Percentiles rank a stretch among this genome's conserved stretches.
Conservation (phyloP, 192 early-diverging fungal genomes). For the Backusella parvicylindrica region DNA sequence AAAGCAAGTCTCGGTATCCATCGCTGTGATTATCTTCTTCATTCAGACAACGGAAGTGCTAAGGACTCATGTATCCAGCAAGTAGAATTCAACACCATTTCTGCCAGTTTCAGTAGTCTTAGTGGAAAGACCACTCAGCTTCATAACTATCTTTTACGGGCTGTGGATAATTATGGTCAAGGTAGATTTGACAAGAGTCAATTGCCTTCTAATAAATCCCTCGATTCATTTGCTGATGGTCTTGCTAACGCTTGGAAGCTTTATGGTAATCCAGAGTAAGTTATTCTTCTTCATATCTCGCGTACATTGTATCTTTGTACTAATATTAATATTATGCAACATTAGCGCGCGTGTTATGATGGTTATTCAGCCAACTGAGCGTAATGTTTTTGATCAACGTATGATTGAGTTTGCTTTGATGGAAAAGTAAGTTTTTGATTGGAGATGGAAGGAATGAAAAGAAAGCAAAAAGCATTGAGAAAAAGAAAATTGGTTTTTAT, state of each 20-base stretch:
- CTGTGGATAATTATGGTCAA: slow-evolving; percentile 42
- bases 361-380: slow-evolving; percentile 90
- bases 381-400: slow-evolving; percentile 92
- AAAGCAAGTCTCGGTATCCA: slow-evolving; percentile 78
- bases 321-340: not conserved
- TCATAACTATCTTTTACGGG: slow-evolving; percentile 60
- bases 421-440: slow-evolving; percentile 34
- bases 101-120: slow-evolving; percentile 85
- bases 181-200: slow-evolving; percentile 36
- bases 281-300: not conserved
- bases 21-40: slow-evolving; percentile 90
- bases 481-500: not conserved
- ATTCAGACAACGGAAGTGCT: slow-evolving; percentile 47
- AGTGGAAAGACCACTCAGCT: slow-evolving; percentile 71
- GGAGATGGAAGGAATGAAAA: not conserved
- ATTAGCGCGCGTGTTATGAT: slow-evolving; percentile 73
- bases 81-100: slow-evolving; percentile 97
- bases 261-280: slow-evolving; percentile 56
- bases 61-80: slow-evolving; percentile 69
- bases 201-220: slow-evolving; percentile 66
- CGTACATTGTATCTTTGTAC: not conserved
- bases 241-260: slow-evolving; percentile 67
- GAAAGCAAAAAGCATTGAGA: too few relatives aligned
- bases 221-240: slow-evolving; percentile 68
- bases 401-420: slow-evolving; percentile 81